phyloP scores from a whole-genome alignment of 208 protist genomes.

The Angomonas deanei region DNA sequence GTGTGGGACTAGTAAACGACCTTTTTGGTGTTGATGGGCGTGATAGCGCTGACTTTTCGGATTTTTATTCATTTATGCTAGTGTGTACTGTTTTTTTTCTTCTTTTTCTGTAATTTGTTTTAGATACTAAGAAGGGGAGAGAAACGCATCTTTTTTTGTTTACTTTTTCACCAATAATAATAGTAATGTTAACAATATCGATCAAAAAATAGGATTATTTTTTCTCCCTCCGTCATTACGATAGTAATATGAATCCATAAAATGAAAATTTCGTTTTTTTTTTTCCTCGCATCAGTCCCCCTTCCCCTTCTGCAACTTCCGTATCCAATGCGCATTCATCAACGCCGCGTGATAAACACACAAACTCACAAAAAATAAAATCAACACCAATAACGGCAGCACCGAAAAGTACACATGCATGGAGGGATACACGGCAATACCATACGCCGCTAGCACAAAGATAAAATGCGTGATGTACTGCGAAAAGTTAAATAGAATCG shows the following conservation, averaged over 20 bases:
- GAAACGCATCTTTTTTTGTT: neutral
- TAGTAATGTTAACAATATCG: neutral
- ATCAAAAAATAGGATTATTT: neutral
- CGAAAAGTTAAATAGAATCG: constrained; percentile 38
- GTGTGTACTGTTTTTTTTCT: neutral
- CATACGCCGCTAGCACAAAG: constrained; percentile 44
- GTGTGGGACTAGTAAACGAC: constrained; percentile 63
- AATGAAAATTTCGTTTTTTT: too few relatives aligned
- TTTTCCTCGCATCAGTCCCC: neutral
- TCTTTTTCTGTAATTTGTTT: neutral
- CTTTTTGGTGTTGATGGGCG: constrained; percentile 31
- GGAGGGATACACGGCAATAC: constrained; percentile 28
- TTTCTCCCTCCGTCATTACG: neutral
- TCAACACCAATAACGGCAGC: constrained; percentile 35
- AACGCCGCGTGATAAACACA: constrained; percentile 52
- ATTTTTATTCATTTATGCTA: neutral
- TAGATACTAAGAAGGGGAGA: too few relatives aligned
- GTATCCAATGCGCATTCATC: constrained; percentile 46
- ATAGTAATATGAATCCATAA: neutral
- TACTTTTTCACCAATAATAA: neutral
- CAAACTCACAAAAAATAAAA: constrained; percentile 26
- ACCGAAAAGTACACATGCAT: constrained; percentile 37
- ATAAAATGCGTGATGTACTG: constrained; percentile 45
- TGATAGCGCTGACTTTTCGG: constrained; percentile 63
- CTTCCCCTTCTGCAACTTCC: constrained; percentile 33